Base-by-base conservation (phyloP, 768 basidiomycete genomes). In the Suillus tomentosus region DNA sequence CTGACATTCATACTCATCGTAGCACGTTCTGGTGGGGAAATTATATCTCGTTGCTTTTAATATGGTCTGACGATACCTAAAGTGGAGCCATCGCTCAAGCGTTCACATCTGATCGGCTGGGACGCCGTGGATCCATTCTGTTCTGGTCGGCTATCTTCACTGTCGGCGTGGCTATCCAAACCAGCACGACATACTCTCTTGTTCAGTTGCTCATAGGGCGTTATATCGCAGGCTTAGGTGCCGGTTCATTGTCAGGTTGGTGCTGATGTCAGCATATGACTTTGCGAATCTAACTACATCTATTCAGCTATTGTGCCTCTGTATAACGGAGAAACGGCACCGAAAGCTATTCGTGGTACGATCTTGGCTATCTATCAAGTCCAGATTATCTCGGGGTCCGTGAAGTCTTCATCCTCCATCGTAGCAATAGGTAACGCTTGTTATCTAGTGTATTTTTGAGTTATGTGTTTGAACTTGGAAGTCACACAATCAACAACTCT, bases 271-370 rank as follows among this genome's bases (percentile, higher is more conserved):
- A 24, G 37, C 31, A 66, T 60, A 10, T 43, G 17, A 34, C 55
- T 5, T 37, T 5, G 27, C 47, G 14, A 57, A 74, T 37, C 4
- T 5, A 3, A 45, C 14, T 42, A 24, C 14, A 17, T 62, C 53
- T 66, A 36, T 67, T 24, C 58, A 83, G 83, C 82, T 48, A 83
- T 86, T 59, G 84, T 86, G 14, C 85, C 85, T 68, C 82, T 92
- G 7, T 92, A 92, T 73, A 91, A 89, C 66, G 90, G 91, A 45
- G 91, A 92, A 75, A 89, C 90, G 0, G 85, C 90, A 0, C 91
- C 91, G 0, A 91, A 91, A 70, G 81, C 85, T 1, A 80, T 92
- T 63, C 84, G 91, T 71, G 92, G 90, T 9, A 84, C 88, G n/a
- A 73, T 85, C 80, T 77, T 94, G 36, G 89, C 90, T 2, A 77